Percentiles rank a stretch among this genome's conserved stretches.
Evolutionary conservation across 2,329 filamentous ascomycete genomes (phyloP).

Genomic region (Arthrobotrys conoides): DNA sequence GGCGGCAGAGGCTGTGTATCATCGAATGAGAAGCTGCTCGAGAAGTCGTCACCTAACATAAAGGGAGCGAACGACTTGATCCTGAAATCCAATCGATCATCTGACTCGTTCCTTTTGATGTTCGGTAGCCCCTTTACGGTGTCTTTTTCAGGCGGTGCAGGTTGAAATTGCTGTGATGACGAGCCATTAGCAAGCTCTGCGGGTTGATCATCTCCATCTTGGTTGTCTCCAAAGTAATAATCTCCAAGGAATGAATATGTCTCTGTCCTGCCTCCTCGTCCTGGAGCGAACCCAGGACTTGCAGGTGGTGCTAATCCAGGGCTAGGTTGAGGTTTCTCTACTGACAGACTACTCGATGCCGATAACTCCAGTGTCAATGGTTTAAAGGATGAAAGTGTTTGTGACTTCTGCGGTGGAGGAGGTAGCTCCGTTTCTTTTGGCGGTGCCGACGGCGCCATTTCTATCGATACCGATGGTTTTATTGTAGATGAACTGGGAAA

Average conservation of each 20-base stretch:
- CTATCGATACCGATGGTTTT: slow-evolving; percentile 18
- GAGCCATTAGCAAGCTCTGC: neutral
- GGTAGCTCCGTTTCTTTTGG: slow-evolving; percentile 33
- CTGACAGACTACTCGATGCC: slow-evolving; percentile 22
- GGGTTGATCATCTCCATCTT: slow-evolving; percentile 39
- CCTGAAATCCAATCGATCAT: slow-evolving; percentile 37
- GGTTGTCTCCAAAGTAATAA: slow-evolving; percentile 55
- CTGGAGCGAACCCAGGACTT: slow-evolving; percentile 47
- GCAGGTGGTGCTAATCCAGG: slow-evolving; percentile 42
- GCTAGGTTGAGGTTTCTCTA: slow-evolving; percentile 46
- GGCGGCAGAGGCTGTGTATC: slow-evolving; percentile 24
- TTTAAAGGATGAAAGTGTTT: slow-evolving; percentile 3
- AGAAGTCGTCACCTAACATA: slow-evolving; percentile 47
- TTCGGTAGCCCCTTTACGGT: neutral
- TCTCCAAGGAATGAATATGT: slow-evolving; percentile 60
- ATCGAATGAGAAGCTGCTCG: slow-evolving; percentile 31
- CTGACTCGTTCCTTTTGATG: slow-evolving; percentile 25
- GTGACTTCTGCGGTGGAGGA: slow-evolving; percentile 21
- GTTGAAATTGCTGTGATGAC: slow-evolving; percentile 2
- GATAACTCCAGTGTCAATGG: slow-evolving; percentile 37
- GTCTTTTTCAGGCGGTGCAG: slow-evolving; percentile 13
- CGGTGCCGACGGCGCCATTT: slow-evolving; percentile 17
- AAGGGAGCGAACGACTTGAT: slow-evolving; percentile 56
- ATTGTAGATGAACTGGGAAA: slow-evolving; percentile 40
- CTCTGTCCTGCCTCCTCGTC: slow-evolving; percentile 42